Evolutionary conservation across 2,329 filamentous ascomycete genomes (phyloP).

Genomic region (Beauveria varroae): DNA sequence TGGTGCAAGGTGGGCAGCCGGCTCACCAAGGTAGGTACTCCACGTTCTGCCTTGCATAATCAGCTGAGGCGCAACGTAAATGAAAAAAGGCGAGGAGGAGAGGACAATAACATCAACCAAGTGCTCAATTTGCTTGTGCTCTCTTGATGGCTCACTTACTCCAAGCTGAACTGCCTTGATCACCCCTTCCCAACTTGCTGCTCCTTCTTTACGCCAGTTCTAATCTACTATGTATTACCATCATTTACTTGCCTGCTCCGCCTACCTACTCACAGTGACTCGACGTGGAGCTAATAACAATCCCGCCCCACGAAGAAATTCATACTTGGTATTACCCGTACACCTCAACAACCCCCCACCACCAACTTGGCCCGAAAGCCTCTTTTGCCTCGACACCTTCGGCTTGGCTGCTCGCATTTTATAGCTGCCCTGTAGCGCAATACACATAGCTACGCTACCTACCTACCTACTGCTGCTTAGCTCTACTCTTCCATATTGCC

Average conservation of each 20-base stretch:
- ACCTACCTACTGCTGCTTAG: neutral
- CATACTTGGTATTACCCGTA: neutral
- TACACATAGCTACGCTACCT: neutral
- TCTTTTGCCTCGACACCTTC: neutral
- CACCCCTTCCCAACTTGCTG: neutral
- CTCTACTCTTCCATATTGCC: neutral
- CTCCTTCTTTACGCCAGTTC: neutral
- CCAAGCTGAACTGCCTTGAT: neutral
- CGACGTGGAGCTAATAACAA: neutral
- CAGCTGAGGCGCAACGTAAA: too few relatives aligned
- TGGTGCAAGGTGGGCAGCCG: neutral
- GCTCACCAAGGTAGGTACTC: neutral
- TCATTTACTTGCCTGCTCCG: neutral
- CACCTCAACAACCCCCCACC: neutral
- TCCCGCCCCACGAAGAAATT: neutral
- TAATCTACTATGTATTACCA: neutral
- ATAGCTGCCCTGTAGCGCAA: neutral
- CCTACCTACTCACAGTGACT: neutral
- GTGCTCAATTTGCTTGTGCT: too few relatives aligned
- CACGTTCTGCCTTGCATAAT: too few relatives aligned
- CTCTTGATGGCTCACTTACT: too few relatives aligned
- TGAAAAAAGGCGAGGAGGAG: too few relatives aligned
- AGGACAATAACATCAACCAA: too few relatives aligned
- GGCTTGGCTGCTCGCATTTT: neutral
- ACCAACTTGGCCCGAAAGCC: neutral